phyloP scores from a whole-genome alignment of 805 yeast genomes.

The Suhomyces pyralidae region DNA sequence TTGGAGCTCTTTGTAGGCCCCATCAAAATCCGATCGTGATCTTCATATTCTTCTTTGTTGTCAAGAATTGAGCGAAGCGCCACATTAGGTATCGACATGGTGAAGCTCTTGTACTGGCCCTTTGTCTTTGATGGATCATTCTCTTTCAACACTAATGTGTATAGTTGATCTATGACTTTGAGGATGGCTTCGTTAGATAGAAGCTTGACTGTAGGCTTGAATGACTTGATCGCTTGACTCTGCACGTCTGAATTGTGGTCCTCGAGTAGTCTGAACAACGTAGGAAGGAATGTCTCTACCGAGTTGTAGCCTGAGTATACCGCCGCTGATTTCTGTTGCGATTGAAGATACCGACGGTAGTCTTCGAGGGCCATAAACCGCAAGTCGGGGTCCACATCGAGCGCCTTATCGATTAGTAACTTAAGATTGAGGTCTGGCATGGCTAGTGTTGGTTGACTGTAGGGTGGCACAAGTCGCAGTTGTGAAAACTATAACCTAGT shows the following conservation, averaged over 20 bases:
- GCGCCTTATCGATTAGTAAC: slow-evolving; percentile 42
- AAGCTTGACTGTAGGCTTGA: slow-evolving; percentile 43
- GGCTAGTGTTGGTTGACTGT: not conserved
- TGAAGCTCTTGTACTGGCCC: slow-evolving; percentile 23
- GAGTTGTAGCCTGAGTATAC: slow-evolving; percentile 5
- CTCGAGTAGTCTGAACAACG: slow-evolving; percentile 43
- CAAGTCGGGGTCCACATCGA: slow-evolving; percentile 74
- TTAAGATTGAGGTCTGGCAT: slow-evolving; percentile 29
- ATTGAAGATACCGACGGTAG: slow-evolving; percentile 44
- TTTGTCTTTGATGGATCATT: slow-evolving; percentile 15
- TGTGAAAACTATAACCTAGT: not conserved
- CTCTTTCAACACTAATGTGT: slow-evolving; percentile 15
- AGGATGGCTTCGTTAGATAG: slow-evolving; percentile 29
- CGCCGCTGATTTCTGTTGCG: not conserved
- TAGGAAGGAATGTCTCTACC: slow-evolving; percentile 28
- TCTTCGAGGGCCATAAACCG: slow-evolving; percentile 85
- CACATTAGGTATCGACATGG: slow-evolving; percentile 52
- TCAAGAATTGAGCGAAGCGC: slow-evolving; percentile 47
- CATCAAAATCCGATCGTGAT: not conserved
- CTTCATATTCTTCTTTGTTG: slow-evolving; percentile 1
- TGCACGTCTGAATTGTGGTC: slow-evolving; percentile 73
- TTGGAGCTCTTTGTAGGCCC: not conserved
- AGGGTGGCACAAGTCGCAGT: not conserved
- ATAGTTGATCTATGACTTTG: slow-evolving; percentile 30
- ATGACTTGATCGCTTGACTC: slow-evolving; percentile 65